Conservation (phyloP, 352 stramenopile genomes). For the Phytophthora pisi region DNA sequence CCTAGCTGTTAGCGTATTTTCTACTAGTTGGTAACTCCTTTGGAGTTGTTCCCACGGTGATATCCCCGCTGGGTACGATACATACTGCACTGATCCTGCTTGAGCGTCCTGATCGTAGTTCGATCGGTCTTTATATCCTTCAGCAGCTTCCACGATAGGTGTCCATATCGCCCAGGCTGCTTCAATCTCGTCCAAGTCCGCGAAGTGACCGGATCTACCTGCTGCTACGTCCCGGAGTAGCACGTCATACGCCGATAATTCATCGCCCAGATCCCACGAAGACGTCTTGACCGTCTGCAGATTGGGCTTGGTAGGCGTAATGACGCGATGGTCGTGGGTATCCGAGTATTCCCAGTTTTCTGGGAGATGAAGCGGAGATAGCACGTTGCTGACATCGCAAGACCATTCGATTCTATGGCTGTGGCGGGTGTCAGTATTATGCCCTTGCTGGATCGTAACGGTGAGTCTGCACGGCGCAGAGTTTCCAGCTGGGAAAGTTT, state of each 20-base stretch:
- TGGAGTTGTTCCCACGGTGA: constrained; percentile 22
- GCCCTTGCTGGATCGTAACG: constrained; percentile 42
- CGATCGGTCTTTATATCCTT: constrained; percentile 3
- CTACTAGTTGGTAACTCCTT: not conserved
- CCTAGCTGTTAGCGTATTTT: not conserved
- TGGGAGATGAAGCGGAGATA: constrained; percentile 11
- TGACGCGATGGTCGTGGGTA: constrained; percentile 3
- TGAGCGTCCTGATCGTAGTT: not conserved
- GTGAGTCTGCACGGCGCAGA: constrained; percentile 29
- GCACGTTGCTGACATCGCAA: constrained; percentile 28
- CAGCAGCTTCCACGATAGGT: constrained; percentile 50
- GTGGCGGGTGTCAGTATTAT: constrained; percentile 20
- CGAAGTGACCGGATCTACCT: constrained; percentile 42
- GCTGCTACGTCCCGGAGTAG: constrained; percentile 31
- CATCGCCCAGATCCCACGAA: constrained; percentile 42
- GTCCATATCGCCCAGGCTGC: constrained; percentile 70
- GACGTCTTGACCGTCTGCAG: not conserved
- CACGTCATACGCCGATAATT: constrained; percentile 43
- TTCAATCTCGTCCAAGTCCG: constrained; percentile 62
- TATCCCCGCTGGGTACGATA: constrained; percentile 19
- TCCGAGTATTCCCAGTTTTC: constrained; percentile 18
- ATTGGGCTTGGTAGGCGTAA: constrained; percentile 6
- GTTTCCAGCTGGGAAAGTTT: not conserved
- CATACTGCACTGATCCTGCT: not conserved
- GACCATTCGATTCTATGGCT: constrained; percentile 48